phyloP scores from a whole-genome alignment of 495 filamentous ascomycete genomes.

The Aspergillus campestris region DNA sequence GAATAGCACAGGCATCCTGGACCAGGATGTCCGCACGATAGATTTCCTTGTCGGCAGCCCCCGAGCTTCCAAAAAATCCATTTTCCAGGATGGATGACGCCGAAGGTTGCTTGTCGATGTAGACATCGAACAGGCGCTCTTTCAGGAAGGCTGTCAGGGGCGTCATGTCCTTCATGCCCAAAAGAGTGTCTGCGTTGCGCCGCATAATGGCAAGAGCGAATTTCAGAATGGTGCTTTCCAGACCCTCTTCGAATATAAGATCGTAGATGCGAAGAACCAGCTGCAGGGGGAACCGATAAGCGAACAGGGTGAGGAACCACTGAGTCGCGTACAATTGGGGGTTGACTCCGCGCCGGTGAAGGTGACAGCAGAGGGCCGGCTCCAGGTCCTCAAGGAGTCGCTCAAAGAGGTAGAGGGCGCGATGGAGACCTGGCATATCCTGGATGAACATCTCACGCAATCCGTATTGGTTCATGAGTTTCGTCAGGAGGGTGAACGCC shows the following conservation, averaged over 20 bases:
- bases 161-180: constrained; percentile 85
- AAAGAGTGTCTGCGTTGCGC: constrained; percentile 72
- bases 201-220: constrained; percentile 95
- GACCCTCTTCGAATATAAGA: constrained; percentile 87
- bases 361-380: constrained; percentile 89
- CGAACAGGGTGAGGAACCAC: constrained; percentile 99
- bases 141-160: constrained; percentile 81
- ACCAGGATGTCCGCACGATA: constrained; percentile 92
- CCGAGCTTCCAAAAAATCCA: constrained; percentile 92
- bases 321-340: constrained; percentile 95
- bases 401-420: constrained; percentile 91
- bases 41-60: constrained; percentile 83
- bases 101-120: constrained; percentile 87
- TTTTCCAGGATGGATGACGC: constrained; percentile 84
- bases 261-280: constrained; percentile 95
- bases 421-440: constrained; percentile 94
- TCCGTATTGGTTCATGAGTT: constrained; percentile 93
- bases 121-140: constrained; percentile 89
- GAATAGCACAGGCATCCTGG: constrained; percentile 85
- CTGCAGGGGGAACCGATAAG: constrained; percentile 94
- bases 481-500: constrained; percentile 86
- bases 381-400: constrained; percentile 89
- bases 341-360: constrained; percentile 76
- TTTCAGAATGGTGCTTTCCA: constrained; percentile 82
- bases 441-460: constrained; percentile 88